Conservation (phyloP, 2,329 filamentous ascomycete genomes). For the Colletotrichum melonis region DNA sequence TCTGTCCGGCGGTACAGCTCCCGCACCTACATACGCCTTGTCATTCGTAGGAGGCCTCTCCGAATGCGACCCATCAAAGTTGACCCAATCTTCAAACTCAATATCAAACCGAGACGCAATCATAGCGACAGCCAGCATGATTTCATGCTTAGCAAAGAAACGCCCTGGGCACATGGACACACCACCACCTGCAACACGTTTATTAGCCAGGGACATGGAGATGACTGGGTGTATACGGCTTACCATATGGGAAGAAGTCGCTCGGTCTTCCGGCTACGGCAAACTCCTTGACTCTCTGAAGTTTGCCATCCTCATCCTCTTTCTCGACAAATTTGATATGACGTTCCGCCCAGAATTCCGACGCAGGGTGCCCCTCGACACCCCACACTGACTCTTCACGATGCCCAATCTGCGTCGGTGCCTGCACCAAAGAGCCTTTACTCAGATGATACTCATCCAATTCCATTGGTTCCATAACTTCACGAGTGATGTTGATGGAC, state of each 20-base stretch:
- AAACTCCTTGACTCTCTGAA: background rate
- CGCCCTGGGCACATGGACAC: slow-evolving; percentile 50
- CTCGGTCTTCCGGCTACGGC: slow-evolving; percentile 1
- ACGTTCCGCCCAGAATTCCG: slow-evolving; percentile 35
- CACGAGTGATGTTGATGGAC: slow-evolving; percentile 40
- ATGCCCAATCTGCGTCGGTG: slow-evolving; percentile 39
- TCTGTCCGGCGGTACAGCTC: slow-evolving; percentile 22
- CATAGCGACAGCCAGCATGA: slow-evolving; percentile 47
- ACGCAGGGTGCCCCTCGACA: slow-evolving; percentile 13
- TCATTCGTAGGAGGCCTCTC: background rate
- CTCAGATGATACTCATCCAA: slow-evolving; percentile 36
- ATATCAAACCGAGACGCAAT: slow-evolving; percentile 45
- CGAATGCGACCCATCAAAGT: background rate
- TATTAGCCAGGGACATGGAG: background rate
- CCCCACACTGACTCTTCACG: slow-evolving; percentile 30
- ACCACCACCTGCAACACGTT: slow-evolving; percentile 43
- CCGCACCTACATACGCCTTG: slow-evolving; percentile 8
- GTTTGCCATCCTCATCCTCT: background rate
- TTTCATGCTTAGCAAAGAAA: slow-evolving; percentile 52
- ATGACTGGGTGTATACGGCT: background rate
- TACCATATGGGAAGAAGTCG: slow-evolving; percentile 20
- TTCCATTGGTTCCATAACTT: slow-evolving; percentile 34
- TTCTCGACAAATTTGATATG: slow-evolving; percentile 17
- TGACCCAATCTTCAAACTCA: slow-evolving; percentile 39
- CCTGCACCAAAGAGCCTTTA: slow-evolving; percentile 38